phyloP scores from a whole-genome alignment of 495 filamentous ascomycete species.

The Pseudomonodictys pantanalensis region DNA sequence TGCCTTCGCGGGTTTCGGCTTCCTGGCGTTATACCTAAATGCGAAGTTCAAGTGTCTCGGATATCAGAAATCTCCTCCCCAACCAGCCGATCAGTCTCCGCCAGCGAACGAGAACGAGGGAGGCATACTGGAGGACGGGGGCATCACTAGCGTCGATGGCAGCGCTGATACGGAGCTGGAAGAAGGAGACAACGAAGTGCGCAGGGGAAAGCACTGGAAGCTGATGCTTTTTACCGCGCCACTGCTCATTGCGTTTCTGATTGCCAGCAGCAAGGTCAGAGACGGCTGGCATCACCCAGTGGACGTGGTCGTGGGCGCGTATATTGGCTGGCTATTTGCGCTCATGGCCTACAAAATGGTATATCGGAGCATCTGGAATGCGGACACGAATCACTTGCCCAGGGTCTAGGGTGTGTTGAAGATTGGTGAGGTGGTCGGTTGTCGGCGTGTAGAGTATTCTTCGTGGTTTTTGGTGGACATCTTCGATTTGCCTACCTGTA shows the following conservation, averaged over 20 bases:
- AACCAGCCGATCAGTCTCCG: not conserved
- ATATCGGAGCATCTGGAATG: slow-evolving; percentile 38
- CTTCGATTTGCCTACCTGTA: too few species aligned
- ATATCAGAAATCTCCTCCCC: not conserved
- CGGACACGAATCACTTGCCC: not conserved
- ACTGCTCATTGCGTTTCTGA: slow-evolving; percentile 37
- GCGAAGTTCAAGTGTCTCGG: slow-evolving; percentile 61
- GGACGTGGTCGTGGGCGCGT: slow-evolving; percentile 55
- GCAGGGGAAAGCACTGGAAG: slow-evolving; percentile 37
- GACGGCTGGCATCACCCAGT: slow-evolving; percentile 56
- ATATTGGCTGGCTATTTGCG: slow-evolving; percentile 58
- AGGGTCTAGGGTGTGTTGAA: slow-evolving; percentile 5
- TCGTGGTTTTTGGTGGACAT: too few species aligned
- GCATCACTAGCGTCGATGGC: not conserved
- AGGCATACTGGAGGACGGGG: not conserved
- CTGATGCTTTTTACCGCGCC: slow-evolving; percentile 42
- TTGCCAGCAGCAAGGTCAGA: slow-evolving; percentile 14
- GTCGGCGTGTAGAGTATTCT: too few species aligned
- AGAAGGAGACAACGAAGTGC: not conserved
- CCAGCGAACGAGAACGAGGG: not conserved
- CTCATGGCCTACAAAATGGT: slow-evolving; percentile 56
- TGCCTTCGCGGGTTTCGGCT: slow-evolving; percentile 58
- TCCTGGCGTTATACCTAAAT: slow-evolving; percentile 61
- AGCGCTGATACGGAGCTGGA: not conserved
- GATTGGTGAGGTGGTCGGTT: too few species aligned